phyloP scores from a whole-genome alignment of 371 early-diverging fungal genomes.

The Mortierella sp. region DNA sequence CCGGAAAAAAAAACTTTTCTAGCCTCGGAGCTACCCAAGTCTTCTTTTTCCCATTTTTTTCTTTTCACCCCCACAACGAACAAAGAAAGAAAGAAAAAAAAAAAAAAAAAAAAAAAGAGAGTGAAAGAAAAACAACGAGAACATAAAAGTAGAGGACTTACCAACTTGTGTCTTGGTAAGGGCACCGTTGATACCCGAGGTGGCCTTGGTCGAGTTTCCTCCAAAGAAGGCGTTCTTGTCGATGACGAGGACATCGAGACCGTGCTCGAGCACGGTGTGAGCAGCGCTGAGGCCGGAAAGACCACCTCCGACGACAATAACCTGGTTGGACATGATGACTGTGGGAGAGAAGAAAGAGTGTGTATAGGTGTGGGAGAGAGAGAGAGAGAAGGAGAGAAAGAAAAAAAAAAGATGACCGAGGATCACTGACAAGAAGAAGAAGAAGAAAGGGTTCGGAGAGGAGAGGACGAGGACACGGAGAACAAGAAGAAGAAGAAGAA shows the following conservation, averaged over 20 bases:
- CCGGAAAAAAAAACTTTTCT: neutral
- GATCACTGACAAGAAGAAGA: too few species aligned
- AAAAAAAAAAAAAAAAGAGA: neutral
- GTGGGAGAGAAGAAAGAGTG: neutral
- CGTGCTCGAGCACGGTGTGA: slow-evolving; percentile 87
- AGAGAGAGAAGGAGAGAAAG: neutral
- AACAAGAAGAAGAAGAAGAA: neutral
- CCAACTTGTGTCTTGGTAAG: slow-evolving; percentile 83
- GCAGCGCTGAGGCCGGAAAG: slow-evolving; percentile 91
- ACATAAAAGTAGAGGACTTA: slow-evolving; percentile 55
- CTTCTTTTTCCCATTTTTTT: neutral
- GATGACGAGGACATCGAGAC: slow-evolving; percentile 85
- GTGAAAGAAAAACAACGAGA: too few species aligned
- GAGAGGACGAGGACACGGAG: neutral
- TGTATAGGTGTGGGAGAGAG: neutral
- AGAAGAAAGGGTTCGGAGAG: neutral
- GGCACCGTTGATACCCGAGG: slow-evolving; percentile 97
- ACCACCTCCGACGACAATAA: slow-evolving; percentile 94
- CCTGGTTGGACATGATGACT: slow-evolving; percentile 60
- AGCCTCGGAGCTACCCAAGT: too few species aligned
- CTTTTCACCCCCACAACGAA: neutral
- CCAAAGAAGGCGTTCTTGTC: slow-evolving; percentile 94
- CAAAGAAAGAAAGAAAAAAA: neutral
- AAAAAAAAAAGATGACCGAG: neutral
- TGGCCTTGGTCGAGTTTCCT: slow-evolving; percentile 96